A percentile compares a stretch with the other conserved stretches of the same genome.
These are phyloP conservation scores for Lanmaoa rubissima DNA, from an alignment of 768 basidiomycete species.

Conservation along the genomic window DNA sequence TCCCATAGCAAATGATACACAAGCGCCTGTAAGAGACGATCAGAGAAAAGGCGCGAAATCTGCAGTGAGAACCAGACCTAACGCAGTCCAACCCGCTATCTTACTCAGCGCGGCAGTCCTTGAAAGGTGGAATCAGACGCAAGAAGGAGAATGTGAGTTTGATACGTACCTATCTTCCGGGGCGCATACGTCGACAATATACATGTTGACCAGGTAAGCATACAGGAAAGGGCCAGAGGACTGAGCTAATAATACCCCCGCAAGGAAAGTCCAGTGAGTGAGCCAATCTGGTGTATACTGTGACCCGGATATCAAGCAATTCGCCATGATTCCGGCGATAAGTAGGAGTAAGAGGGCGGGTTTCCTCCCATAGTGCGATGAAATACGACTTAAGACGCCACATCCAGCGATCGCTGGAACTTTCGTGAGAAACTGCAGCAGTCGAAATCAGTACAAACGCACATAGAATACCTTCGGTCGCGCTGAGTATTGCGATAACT, in stretches of 20 bases:
- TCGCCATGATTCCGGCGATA: constrained; percentile 2
- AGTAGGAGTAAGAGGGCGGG: constrained; percentile 17
- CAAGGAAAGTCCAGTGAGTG: constrained; percentile 14
- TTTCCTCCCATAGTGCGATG: constrained; percentile 29
- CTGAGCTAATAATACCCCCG: constrained; percentile 16
- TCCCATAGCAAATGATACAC: constrained; percentile 28
- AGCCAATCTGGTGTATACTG: constrained; percentile 15
- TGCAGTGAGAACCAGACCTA: constrained; percentile 19
- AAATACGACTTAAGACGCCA: constrained; percentile 22
- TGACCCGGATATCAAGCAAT: constrained; percentile 17
- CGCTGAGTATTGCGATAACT: constrained; percentile 13
- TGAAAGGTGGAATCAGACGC: constrained; percentile 4
- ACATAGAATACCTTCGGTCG: constrained; percentile 22
- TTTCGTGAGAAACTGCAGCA: neutral
- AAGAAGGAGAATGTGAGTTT: neutral
- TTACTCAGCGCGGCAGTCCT: constrained; percentile 30
- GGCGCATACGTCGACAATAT: constrained; percentile 27
- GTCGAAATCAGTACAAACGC: neutral
- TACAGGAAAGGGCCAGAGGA: constrained; percentile 17
- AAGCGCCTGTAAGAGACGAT: constrained; percentile 16
- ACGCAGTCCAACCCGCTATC: constrained; percentile 27
- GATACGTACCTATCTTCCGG: constrained; percentile 24
- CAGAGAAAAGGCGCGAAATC: neutral
- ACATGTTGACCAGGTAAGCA: constrained; percentile 21
- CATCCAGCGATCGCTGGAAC: constrained; percentile 24